These are phyloP conservation scores for Aspergillus sp. DNA, from an alignment of 2,329 filamentous ascomycete genomes.

Conservation along the genomic window DNA sequence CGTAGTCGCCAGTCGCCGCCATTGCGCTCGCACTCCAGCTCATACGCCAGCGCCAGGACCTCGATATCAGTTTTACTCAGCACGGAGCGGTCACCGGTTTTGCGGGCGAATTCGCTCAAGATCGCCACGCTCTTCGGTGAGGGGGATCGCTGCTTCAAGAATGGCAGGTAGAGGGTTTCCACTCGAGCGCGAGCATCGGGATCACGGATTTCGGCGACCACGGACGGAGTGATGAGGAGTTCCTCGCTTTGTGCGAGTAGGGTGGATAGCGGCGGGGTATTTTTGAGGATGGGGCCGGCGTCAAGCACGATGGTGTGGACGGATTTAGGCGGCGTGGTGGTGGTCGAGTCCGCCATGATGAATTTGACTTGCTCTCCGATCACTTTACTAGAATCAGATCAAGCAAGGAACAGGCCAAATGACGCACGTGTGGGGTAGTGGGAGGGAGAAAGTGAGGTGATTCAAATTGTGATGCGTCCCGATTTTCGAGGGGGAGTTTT, in stretches of 20 bases:
- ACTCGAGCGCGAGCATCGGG: slow-evolving; percentile 75
- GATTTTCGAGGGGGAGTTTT: slow-evolving; percentile 15
- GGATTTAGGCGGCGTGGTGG: slow-evolving; percentile 53
- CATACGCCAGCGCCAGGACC: slow-evolving; percentile 85
- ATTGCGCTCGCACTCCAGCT: slow-evolving; percentile 88
- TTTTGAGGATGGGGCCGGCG: slow-evolving; percentile 89
- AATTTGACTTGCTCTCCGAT: neutral
- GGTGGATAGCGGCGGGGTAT: slow-evolving; percentile 80
- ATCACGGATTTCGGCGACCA: slow-evolving; percentile 86
- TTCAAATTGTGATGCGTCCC: neutral
- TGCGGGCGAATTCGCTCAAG: slow-evolving; percentile 79
- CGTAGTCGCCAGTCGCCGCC: slow-evolving; percentile 85
- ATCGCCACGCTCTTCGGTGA: slow-evolving; percentile 74
- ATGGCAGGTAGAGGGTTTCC: slow-evolving; percentile 81
- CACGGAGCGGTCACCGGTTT: slow-evolving; percentile 85
- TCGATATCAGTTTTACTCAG: slow-evolving; percentile 87
- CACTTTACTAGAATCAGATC: neutral
- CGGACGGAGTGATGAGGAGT: slow-evolving; percentile 79
- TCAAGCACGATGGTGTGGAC: slow-evolving; percentile 86
- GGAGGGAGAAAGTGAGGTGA: neutral
- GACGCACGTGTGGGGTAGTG: neutral
- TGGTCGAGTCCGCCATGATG: slow-evolving; percentile 25
- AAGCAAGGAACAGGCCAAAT: neutral
- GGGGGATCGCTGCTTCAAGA: slow-evolving; percentile 75
- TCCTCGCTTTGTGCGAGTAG: slow-evolving; percentile 74